Conservation (phyloP, 2,329 filamentous ascomycete genomes). For the Exserohilum rostratum region DNA sequence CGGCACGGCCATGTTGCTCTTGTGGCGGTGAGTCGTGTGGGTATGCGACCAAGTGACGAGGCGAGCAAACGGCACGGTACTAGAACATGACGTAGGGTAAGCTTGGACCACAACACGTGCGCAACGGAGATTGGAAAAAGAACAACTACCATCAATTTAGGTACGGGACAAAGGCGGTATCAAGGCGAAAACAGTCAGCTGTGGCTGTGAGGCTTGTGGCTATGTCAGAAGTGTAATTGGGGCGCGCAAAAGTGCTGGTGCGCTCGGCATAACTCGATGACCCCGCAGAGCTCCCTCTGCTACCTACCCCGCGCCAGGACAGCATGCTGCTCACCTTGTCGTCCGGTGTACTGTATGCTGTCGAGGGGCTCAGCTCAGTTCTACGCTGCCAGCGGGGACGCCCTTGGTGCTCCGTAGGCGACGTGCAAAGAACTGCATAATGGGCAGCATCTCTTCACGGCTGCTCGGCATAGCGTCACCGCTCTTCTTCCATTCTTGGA, state of each 20-base stretch:
- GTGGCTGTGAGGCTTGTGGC: background rate
- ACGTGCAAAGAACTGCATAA: slow-evolving; percentile 83
- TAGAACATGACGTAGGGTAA: slow-evolving; percentile 22
- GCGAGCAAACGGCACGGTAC: slow-evolving; percentile 1
- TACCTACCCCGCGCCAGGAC: slow-evolving; percentile 14
- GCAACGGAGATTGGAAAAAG: slow-evolving; percentile 4
- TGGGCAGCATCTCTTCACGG: slow-evolving; percentile 83
- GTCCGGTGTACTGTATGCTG: too few relatives aligned
- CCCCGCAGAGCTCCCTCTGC: background rate
- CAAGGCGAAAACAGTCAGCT: background rate
- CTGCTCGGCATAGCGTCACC: slow-evolving; percentile 84
- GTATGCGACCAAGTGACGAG: slow-evolving; percentile 5
- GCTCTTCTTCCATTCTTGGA: slow-evolving; percentile 55
- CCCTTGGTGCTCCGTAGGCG: slow-evolving; percentile 63
- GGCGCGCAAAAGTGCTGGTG: too few relatives aligned
- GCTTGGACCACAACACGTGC: slow-evolving; percentile 22
- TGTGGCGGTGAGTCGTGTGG: slow-evolving; percentile 19
- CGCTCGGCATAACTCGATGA: background rate
- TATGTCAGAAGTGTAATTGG: too few relatives aligned
- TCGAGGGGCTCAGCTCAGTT: slow-evolving; percentile 46
- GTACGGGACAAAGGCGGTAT: background rate
- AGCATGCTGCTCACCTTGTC: too few relatives aligned
- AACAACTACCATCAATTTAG: background rate
- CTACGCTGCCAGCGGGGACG: slow-evolving; percentile 60
- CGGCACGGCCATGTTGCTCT: slow-evolving; percentile 48